phyloP scores from a whole-genome alignment of 2,329 filamentous ascomycete genomes.

The Podosphaera fusca region DNA sequence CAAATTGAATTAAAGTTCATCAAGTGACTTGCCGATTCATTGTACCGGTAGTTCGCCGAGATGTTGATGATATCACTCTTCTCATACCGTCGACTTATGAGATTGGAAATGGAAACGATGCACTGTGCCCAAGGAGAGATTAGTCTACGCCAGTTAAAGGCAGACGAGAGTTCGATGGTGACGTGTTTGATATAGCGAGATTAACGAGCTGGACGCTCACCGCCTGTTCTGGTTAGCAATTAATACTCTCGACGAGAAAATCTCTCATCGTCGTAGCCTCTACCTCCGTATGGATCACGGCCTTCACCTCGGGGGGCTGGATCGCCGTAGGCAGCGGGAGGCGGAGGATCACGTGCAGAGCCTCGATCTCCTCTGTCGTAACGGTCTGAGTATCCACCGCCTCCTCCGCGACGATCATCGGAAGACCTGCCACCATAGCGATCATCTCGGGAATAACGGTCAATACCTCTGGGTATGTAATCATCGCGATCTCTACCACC shows the following conservation, averaged over 20 bases:
- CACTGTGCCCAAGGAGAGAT: neutral
- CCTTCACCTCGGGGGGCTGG: constrained; percentile 20
- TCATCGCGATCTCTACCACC: constrained; percentile 18
- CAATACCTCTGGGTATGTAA: constrained; percentile 17
- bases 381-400: constrained; percentile 21
- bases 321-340: constrained; percentile 21
- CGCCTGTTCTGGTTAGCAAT: constrained; percentile 17
- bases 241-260: constrained; percentile 16
- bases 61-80: neutral
- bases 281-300: constrained; percentile 22
- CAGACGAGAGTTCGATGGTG: constrained; percentile 8
- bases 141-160: neutral
- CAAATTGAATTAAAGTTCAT: neutral
- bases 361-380: constrained; percentile 27
- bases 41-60: neutral
- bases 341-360: constrained; percentile 19
- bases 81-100: neutral
- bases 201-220: constrained; percentile 18
- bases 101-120: neutral
- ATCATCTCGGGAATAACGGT: constrained; percentile 15
- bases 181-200: constrained; percentile 10
- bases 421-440: constrained; percentile 14
- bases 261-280: constrained; percentile 17
- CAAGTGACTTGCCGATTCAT: neutral
- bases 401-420: constrained; percentile 24